Conservation (phyloP, 257 asterid genomes). For the Ophiorrhiza pumila region DNA sequence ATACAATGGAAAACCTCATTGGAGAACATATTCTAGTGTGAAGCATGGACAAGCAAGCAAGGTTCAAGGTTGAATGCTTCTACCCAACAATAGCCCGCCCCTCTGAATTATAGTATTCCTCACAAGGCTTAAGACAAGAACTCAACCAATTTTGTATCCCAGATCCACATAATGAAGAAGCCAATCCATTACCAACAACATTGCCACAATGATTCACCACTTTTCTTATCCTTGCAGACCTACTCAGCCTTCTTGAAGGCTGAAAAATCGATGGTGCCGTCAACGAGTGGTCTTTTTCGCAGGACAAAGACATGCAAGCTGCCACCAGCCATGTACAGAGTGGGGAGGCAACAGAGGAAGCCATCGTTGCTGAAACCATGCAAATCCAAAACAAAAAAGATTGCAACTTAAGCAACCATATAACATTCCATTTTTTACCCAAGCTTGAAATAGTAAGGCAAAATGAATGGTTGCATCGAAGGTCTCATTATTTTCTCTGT, state of each 20-base stretch:
- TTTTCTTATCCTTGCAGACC: constrained; percentile 22
- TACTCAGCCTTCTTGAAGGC: constrained; percentile 24
- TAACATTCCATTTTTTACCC: too few species aligned
- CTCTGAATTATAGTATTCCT: constrained; percentile 23
- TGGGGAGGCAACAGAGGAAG: constrained; percentile 35
- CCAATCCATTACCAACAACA: constrained; percentile 24
- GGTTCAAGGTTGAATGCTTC: neutral
- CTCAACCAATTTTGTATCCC: constrained; percentile 25
- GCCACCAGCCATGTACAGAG: constrained; percentile 46
- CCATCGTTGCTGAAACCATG: constrained; percentile 22
- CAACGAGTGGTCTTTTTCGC: constrained; percentile 18
- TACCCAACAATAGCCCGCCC: constrained; percentile 15
- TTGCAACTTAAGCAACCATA: neutral
- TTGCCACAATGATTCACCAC: constrained; percentile 16
- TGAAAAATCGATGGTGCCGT: constrained; percentile 12
- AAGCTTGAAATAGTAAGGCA: too few species aligned
- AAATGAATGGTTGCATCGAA: too few species aligned
- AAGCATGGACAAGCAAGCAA: neutral
- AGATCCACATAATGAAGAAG: constrained; percentile 21
- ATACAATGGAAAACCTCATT: neutral
- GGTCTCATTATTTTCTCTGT: too few species aligned
- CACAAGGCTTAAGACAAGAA: constrained; percentile 31
- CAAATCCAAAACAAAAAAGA: neutral
- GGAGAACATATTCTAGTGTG: neutral
- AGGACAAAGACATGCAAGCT: constrained; percentile 37